Conservation (phyloP, 129 eudicot species). For the Arctium minus region DNA sequence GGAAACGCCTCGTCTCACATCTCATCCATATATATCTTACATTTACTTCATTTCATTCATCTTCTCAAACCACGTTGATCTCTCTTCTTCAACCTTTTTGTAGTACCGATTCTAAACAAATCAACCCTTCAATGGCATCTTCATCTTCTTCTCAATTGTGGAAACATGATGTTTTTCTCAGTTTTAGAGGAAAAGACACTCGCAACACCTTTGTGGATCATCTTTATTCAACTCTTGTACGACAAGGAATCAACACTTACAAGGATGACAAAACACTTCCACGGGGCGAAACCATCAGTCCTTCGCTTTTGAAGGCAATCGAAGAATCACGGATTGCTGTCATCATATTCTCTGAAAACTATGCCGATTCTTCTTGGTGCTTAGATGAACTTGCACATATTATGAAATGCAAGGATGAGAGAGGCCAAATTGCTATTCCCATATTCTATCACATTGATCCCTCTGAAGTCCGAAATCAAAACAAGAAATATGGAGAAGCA, state of each 20-base stretch:
- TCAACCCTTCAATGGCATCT: too few species aligned
- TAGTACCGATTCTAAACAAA: too few species aligned
- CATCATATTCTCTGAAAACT: background rate
- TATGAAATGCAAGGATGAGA: background rate
- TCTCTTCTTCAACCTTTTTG: too few species aligned
- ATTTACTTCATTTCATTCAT: too few species aligned
- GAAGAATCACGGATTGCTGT: slow-evolving; percentile 1
- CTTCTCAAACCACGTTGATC: too few species aligned
- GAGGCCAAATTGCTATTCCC: background rate
- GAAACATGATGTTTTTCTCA: background rate
- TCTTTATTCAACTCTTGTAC: background rate
- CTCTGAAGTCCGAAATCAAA: background rate
- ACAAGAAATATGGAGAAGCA: background rate
- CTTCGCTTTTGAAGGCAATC: background rate
- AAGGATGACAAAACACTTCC: background rate
- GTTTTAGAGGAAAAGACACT: too few species aligned
- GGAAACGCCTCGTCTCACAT: too few species aligned
- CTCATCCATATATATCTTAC: too few species aligned
- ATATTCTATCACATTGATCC: slow-evolving; percentile 9
- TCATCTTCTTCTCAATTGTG: too few species aligned
- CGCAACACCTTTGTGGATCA: too few species aligned
- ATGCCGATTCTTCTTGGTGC: slow-evolving; percentile 3
- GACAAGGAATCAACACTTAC: background rate
- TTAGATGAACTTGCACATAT: slow-evolving; percentile 16
- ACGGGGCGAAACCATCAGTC: background rate